These are phyloP conservation scores for Flaveria linearis DNA, from an alignment of 129 eudicot species.

Conservation along the genomic window DNA sequence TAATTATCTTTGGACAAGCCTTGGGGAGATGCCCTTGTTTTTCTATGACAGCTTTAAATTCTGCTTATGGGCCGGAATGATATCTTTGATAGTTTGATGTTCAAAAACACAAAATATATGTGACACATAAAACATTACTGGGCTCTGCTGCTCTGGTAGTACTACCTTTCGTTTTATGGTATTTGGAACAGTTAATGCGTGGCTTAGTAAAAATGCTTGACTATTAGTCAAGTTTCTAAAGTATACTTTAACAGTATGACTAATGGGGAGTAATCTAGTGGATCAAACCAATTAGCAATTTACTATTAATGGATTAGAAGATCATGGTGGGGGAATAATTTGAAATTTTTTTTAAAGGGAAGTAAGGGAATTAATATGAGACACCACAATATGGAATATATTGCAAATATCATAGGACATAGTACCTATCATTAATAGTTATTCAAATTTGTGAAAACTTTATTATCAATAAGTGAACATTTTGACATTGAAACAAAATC, in stretches of 20 bases:
- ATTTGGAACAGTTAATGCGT: neutral
- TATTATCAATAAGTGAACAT: neutral
- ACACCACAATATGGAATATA: conserved; percentile 10
- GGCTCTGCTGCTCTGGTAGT: too few relatives aligned
- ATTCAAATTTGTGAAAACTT: neutral
- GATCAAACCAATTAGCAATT: neutral
- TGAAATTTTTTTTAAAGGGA: neutral
- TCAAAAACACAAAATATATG: too few relatives aligned
- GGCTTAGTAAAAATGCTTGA: neutral
- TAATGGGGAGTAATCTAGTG: conserved; percentile 12
- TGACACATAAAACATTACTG: too few relatives aligned
- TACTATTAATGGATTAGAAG: conserved; percentile 14
- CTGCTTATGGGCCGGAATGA: too few relatives aligned
- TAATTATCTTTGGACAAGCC: too few relatives aligned
- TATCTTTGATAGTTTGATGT: too few relatives aligned
- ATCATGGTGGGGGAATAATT: neutral
- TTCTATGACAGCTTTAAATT: too few relatives aligned
- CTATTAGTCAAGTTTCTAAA: conserved; percentile 2
- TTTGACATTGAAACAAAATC: neutral
- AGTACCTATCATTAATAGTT: neutral
- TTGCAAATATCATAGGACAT: neutral
- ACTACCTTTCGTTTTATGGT: neutral
- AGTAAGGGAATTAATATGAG: neutral
- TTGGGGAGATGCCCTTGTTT: too few relatives aligned
- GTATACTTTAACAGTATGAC: neutral